Evolutionary conservation across 2,329 filamentous ascomycete genomes (phyloP).

Genomic region (Fusarium compactum): DNA sequence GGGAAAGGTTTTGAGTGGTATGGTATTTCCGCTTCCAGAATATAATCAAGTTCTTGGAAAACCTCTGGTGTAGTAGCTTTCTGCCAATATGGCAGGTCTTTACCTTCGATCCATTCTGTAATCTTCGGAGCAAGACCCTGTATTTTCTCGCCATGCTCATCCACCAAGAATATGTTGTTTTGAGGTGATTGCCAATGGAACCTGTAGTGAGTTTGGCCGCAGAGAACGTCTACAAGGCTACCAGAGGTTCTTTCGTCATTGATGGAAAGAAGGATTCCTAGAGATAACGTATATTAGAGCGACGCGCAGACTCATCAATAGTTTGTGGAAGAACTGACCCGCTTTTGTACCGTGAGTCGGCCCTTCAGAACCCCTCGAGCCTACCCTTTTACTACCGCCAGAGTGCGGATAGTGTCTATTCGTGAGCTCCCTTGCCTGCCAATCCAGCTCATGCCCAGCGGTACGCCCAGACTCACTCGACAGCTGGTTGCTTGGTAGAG

Average conservation of each 20-base stretch:
- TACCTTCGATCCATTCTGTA: not conserved
- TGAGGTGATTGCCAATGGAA: not conserved
- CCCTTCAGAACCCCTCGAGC: rapidly evolving
- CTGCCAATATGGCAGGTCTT: not conserved
- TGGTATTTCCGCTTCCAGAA: not conserved
- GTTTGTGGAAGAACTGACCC: not conserved
- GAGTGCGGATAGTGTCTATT: not conserved
- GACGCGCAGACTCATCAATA: rapidly evolving
- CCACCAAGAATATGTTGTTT: not conserved
- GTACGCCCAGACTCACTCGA: not conserved
- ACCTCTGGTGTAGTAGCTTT: too few species aligned
- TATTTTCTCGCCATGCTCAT: not conserved
- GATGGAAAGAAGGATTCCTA: not conserved
- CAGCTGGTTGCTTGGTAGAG: not conserved
- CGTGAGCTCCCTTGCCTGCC: not conserved
- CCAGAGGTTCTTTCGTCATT: not conserved
- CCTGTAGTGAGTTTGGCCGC: not conserved
- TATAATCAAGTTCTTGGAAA: not conserved
- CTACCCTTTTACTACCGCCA: not conserved
- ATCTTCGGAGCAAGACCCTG: not conserved
- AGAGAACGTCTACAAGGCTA: rapidly evolving
- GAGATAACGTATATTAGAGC: not conserved
- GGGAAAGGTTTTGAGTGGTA: not conserved
- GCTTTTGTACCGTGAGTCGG: too few species aligned
- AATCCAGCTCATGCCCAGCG: not conserved